Evolutionary conservation across 352 stramenopile species (phyloP).

Genomic region (Phytophthora tentaculata): DNA sequence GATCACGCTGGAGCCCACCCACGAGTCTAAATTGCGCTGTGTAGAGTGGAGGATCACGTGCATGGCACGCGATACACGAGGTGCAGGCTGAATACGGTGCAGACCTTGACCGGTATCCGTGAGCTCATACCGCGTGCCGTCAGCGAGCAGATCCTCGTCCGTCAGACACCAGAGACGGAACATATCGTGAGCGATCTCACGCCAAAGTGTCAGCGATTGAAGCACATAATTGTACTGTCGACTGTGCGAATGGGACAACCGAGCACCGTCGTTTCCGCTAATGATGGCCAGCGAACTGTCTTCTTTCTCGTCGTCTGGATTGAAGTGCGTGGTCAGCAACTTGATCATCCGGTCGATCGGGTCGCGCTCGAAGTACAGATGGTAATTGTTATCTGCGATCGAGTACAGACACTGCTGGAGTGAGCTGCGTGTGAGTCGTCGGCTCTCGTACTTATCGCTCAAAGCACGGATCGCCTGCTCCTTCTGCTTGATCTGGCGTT

Average conservation of each 20-base stretch:
- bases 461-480: conserved; percentile 91
- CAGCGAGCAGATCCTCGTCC: conserved; percentile 91
- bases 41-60: conserved; percentile 92
- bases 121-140: conserved; percentile 86
- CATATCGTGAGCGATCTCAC: conserved; percentile 96
- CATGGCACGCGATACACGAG: conserved; percentile 95
- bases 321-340: conserved; percentile 90
- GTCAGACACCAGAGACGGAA: conserved; percentile 96
- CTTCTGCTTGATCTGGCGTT: conserved; percentile 94
- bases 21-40: conserved; percentile 77
- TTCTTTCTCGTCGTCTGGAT: conserved; percentile 70
- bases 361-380: conserved; percentile 97
- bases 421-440: conserved; percentile 67
- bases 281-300: conserved; percentile 93
- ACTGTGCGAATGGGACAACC: conserved; percentile 94
- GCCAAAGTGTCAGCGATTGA: conserved; percentile 96
- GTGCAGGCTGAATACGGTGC: conserved; percentile 94
- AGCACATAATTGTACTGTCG: conserved; percentile 97
- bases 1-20: conserved; percentile 96
- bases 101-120: conserved; percentile 96
- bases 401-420: conserved; percentile 97
- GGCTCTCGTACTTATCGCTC: conserved; percentile 74
- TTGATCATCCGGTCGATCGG: conserved; percentile 96
- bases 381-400: conserved; percentile 97
- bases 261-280: conserved; percentile 91